Percentiles rank a stretch among this genome's conserved stretches.
These are phyloP conservation scores for Phytophthora citrophthora DNA, from an alignment of 352 stramenopile species.

Conservation along the genomic window DNA sequence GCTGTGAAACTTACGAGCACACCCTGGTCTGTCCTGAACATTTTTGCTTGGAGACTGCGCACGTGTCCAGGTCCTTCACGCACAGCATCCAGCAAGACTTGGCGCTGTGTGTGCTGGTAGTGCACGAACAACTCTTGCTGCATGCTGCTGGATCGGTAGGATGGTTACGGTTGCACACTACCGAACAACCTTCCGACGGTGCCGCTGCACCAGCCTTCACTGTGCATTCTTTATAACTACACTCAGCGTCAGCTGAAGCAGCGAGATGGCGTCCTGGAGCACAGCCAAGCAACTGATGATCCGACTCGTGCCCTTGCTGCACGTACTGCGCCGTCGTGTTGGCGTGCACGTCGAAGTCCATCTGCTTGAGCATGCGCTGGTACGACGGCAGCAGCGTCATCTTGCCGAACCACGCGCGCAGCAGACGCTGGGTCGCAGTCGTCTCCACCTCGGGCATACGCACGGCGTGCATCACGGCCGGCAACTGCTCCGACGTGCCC, in stretches of 20 bases:
- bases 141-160: constrained; percentile 30
- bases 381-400: constrained; percentile 65
- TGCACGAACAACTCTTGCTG: constrained; percentile 33
- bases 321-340: constrained; percentile 46
- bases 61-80: constrained; percentile 47
- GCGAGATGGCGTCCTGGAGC: constrained; percentile 43
- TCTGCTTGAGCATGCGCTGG: constrained; percentile 57
- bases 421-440: constrained; percentile 39
- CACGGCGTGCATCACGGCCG: constrained; percentile 66
- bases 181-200: constrained; percentile 34
- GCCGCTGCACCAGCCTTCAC: constrained; percentile 30
- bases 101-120: constrained; percentile 26
- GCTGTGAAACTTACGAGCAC: constrained; percentile 10
- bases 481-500: constrained; percentile 45
- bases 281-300: constrained; percentile 46
- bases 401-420: constrained; percentile 67
- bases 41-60: constrained; percentile 29
- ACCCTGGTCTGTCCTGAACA: constrained; percentile 41
- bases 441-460: constrained; percentile 49
- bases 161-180: constrained; percentile 56
- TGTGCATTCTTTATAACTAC: constrained; percentile 38
- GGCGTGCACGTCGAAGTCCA: constrained; percentile 53
- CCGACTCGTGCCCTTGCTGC: constrained; percentile 27
- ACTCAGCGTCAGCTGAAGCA: constrained; percentile 40
- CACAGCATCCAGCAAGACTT: constrained; percentile 64